Conservation (phyloP, 345 rosid genomes). For the Punica granatum region DNA sequence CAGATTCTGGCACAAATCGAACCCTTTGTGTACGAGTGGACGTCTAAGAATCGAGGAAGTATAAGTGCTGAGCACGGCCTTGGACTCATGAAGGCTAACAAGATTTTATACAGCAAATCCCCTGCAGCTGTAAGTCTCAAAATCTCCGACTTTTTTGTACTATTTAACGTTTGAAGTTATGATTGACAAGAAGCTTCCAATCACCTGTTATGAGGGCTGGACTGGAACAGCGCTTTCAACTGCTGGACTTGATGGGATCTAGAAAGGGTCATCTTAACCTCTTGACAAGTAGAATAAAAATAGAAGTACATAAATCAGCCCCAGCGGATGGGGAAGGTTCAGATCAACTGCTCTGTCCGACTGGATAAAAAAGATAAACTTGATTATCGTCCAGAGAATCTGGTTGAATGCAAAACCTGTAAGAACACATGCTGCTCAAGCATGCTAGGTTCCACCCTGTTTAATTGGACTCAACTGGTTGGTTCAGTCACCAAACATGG, state of each 20-base stretch:
- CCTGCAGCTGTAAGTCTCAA: constrained; percentile 52
- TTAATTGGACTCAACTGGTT: too few relatives aligned
- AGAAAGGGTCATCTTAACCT: background rate
- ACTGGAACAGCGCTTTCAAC: background rate
- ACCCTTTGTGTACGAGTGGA: constrained; percentile 93
- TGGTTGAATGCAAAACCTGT: too few relatives aligned
- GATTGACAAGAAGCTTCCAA: background rate
- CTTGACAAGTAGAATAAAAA: background rate
- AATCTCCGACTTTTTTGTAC: background rate
- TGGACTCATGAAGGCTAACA: constrained; percentile 90
- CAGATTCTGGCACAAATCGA: constrained; percentile 79
- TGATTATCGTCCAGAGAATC: too few relatives aligned
- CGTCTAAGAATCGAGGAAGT: constrained; percentile 80
- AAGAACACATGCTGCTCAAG: too few relatives aligned
- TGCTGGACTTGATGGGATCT: background rate
- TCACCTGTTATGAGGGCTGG: background rate
- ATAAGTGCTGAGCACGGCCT: constrained; percentile 97
- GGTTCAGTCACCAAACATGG: too few relatives aligned
- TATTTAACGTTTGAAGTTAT: background rate
- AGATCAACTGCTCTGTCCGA: too few relatives aligned
- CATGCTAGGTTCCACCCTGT: too few relatives aligned
- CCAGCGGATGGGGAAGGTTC: too few relatives aligned
- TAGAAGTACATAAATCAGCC: background rate
- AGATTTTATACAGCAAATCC: constrained; percentile 77
- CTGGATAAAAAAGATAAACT: too few relatives aligned